phyloP scores from a whole-genome alignment of 805 yeast species.

The Wickerhamomyces queroliae region DNA sequence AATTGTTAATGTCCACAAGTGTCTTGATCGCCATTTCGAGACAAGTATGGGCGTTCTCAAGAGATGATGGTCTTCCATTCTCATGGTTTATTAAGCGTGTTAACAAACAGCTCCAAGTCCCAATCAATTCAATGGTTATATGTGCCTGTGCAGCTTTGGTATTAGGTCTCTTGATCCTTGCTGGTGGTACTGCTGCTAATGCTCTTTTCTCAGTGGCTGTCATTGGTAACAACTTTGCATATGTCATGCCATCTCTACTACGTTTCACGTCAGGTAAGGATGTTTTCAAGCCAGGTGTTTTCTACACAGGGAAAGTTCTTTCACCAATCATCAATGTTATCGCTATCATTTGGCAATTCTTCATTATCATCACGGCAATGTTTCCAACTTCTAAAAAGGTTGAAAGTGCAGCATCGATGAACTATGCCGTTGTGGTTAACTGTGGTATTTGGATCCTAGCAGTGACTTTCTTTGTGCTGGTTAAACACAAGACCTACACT shows the following conservation, averaged over 20 bases:
- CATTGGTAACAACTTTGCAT: constrained; percentile 38
- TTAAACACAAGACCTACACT: no score
- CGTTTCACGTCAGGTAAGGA: constrained; percentile 40
- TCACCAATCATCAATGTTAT: constrained; percentile 41
- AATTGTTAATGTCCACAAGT: constrained; percentile 63
- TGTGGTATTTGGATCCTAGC: no score
- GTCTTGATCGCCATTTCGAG: constrained; percentile 57
- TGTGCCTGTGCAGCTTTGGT: constrained; percentile 31
- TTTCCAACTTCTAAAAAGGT: constrained; percentile 44
- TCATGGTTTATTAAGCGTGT: constrained; percentile 51
- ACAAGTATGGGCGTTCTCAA: constrained; percentile 69
- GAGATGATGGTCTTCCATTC: constrained; percentile 71
- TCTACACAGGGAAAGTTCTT: constrained; percentile 49
- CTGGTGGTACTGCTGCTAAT: constrained; percentile 36
- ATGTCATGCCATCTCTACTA: constrained; percentile 32
- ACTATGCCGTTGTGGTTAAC: no score
- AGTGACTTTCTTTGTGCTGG: no score
- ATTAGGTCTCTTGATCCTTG: constrained; percentile 35
- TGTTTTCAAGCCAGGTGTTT: constrained; percentile 62
- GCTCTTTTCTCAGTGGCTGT: constrained; percentile 40
- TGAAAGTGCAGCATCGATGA: constrained; percentile 44
- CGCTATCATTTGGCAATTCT: constrained; percentile 44
- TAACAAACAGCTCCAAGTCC: constrained; percentile 50
- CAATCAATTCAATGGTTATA: constrained; percentile 53
- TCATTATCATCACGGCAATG: constrained; percentile 51